phyloP scores from a whole-genome alignment of 2,329 filamentous ascomycete species.

The Ceratocystis harringtonii region DNA sequence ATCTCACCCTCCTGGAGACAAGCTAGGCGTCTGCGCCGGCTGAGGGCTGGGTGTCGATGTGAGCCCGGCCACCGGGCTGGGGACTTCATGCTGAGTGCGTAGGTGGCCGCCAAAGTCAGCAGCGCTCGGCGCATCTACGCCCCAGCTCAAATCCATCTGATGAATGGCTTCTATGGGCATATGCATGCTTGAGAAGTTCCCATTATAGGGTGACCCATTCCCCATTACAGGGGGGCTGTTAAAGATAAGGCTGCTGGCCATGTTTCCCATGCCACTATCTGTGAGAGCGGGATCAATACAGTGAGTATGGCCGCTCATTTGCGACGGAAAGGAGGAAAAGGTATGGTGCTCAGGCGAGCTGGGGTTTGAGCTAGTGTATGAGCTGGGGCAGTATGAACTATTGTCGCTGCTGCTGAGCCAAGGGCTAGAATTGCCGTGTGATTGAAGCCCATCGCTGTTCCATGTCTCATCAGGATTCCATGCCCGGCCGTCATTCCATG shows the following conservation, averaged over 20 bases:
- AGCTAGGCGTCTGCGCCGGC: not conserved
- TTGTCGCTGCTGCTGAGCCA: not conserved
- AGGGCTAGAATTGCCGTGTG: not conserved
- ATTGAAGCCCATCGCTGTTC: not conserved
- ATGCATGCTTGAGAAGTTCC: too few relatives aligned
- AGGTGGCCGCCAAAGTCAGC: not conserved
- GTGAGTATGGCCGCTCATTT: not conserved
- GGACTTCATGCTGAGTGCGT: too few relatives aligned
- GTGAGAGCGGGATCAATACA: constrained; percentile 8
- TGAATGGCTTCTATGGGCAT: too few relatives aligned
- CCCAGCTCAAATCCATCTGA: too few relatives aligned
- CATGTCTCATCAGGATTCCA: not conserved
- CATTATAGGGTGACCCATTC: too few relatives aligned
- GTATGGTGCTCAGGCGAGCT: not conserved
- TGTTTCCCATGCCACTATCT: not conserved
- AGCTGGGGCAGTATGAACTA: not conserved
- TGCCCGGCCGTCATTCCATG: not conserved
- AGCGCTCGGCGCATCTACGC: too few relatives aligned
- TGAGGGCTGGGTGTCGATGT: not conserved
- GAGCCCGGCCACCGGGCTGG: not conserved
- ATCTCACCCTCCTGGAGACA: not conserved
- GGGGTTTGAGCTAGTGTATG: constrained; percentile 10
- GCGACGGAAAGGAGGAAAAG: constrained; percentile 1
- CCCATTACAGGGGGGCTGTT: too few relatives aligned
- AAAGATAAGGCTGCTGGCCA: fast-evolving